These are phyloP conservation scores for Solidago caesia DNA, from an alignment of 129 eudicot genomes.

Conservation along the genomic window DNA sequence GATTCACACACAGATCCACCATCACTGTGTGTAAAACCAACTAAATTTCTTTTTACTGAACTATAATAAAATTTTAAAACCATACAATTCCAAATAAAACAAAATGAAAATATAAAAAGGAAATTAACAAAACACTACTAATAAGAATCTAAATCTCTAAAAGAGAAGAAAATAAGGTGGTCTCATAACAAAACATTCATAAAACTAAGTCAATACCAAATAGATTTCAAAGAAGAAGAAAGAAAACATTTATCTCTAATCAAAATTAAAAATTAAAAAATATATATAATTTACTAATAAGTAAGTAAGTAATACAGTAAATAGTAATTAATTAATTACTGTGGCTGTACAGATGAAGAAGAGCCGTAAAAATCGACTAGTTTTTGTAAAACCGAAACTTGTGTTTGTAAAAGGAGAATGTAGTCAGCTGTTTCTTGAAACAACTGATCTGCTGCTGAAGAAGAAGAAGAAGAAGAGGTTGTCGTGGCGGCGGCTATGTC, in stretches of 20 bases:
- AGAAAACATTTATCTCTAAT: conserved; percentile 3
- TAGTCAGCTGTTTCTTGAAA: conserved; percentile 74
- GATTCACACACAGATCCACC: background rate
- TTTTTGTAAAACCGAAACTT: conserved; percentile 59
- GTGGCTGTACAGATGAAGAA: conserved; percentile 33
- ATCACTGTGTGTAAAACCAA: background rate
- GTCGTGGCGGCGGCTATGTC: conserved; percentile 18
- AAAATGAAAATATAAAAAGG: conserved; percentile 3
- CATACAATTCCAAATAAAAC: conserved; percentile 23
- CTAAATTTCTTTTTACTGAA: background rate
- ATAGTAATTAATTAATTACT: conserved; percentile 16
- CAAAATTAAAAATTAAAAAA: background rate
- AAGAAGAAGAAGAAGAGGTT: background rate
- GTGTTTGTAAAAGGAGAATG: conserved; percentile 58
- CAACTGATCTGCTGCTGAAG: conserved; percentile 44
- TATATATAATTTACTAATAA: conserved; percentile 5
- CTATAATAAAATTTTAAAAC: background rate
- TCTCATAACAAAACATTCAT: conserved; percentile 1
- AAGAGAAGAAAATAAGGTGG: background rate
- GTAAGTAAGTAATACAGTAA: conserved; percentile 25
- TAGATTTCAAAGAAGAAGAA: background rate
- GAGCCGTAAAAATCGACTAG: conserved; percentile 50
- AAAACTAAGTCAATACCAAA: conserved; percentile 30
- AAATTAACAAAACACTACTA: background rate
- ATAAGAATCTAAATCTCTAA: background rate